These are phyloP conservation scores for Firmiana major DNA, from an alignment of 345 rosid genomes.

Conservation along the genomic window DNA sequence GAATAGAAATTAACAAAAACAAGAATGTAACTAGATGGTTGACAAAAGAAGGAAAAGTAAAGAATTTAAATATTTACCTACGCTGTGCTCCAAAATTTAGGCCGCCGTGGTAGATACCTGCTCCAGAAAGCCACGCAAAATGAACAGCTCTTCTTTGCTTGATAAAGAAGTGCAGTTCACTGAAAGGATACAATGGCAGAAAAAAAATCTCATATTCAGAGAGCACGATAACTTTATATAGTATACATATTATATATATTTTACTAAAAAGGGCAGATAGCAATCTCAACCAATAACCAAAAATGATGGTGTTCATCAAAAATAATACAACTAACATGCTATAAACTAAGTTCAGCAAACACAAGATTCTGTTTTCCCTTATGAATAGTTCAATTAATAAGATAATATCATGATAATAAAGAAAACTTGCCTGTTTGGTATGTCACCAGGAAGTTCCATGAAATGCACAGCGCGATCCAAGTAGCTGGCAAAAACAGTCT, in stretches of 20 bases:
- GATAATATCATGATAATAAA: neutral
- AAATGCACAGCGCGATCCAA: slow-evolving; percentile 93
- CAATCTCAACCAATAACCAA: neutral
- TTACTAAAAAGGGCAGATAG: neutral
- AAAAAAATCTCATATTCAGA: slow-evolving; percentile 8
- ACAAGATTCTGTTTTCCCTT: neutral
- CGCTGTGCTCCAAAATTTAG: slow-evolving; percentile 93
- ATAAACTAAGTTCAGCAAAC: neutral
- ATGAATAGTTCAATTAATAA: neutral
- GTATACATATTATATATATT: neutral
- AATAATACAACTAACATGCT: neutral
- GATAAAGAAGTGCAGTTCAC: slow-evolving; percentile 94
- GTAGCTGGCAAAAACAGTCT: slow-evolving; percentile 90
- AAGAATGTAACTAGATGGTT: slow-evolving; percentile 21
- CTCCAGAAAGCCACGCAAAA: slow-evolving; percentile 99
- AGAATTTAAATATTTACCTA: slow-evolving; percentile 46
- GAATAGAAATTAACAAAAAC: neutral
- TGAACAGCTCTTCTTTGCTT: slow-evolving; percentile 97
- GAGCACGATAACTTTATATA: slow-evolving; percentile 16
- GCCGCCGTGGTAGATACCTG: slow-evolving; percentile 94
- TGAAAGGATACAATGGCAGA: slow-evolving; percentile 29
- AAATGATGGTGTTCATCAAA: neutral
- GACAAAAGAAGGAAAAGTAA: slow-evolving; percentile 20
- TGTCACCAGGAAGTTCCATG: slow-evolving; percentile 99
- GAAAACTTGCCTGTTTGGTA: slow-evolving; percentile 81